Conservation (phyloP, 176 grass and related monocot species). For the Saccharum officinarum region DNA sequence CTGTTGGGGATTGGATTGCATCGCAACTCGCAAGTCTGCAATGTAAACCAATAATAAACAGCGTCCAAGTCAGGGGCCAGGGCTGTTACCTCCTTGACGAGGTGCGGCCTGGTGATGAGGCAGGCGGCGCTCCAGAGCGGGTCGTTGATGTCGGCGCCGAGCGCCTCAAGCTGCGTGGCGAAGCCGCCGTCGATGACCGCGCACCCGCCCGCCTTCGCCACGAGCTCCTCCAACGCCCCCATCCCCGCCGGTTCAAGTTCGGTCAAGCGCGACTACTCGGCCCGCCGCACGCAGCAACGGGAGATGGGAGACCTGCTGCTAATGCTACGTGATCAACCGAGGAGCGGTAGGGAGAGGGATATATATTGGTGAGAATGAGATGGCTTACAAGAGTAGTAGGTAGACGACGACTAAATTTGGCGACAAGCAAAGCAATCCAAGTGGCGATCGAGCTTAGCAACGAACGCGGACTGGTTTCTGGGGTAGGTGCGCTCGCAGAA, state of each 20-base stretch:
- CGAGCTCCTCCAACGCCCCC: slow-evolving; percentile 51
- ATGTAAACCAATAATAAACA: background rate
- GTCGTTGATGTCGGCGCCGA: slow-evolving; percentile 84
- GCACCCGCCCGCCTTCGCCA: slow-evolving; percentile 65
- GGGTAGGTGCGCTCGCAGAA: slow-evolving; percentile 36
- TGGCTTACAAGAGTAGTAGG: background rate
- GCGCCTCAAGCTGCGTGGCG: slow-evolving; percentile 85
- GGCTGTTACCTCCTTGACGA: slow-evolving; percentile 58
- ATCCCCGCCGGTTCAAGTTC: background rate
- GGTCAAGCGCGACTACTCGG: background rate
- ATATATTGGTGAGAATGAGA: slow-evolving; percentile 6
- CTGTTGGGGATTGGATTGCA: background rate
- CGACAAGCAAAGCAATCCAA: background rate
- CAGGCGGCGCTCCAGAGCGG: slow-evolving; percentile 79
- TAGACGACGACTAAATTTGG: slow-evolving; percentile 33
- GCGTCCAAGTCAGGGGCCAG: no score
- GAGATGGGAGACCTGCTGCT: background rate
- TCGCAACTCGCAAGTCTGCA: background rate
- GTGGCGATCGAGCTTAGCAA: background rate
- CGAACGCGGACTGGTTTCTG: slow-evolving; percentile 44
- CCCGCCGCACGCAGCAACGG: background rate
- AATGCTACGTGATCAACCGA: background rate
- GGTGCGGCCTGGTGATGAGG: slow-evolving; percentile 68
- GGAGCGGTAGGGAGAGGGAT: background rate
- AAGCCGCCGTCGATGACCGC: slow-evolving; percentile 82